A percentile compares a stretch with the other conserved stretches of the same genome.
Evolutionary conservation across 495 filamentous ascomycete genomes (phyloP).

Genomic region (Aspergillus kassunensis): DNA sequence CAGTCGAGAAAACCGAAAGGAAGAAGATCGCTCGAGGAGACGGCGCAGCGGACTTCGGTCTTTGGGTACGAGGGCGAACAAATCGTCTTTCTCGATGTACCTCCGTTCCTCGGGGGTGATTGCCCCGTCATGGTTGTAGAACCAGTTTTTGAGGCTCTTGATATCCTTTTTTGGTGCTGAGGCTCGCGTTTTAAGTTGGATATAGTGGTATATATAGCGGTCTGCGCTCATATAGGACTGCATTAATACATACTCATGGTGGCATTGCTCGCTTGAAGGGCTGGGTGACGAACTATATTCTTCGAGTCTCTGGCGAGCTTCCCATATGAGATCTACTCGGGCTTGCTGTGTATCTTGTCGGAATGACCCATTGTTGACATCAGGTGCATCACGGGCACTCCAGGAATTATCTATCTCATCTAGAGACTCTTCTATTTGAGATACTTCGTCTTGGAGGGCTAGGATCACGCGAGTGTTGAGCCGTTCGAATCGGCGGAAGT

Average conservation of each 20-base stretch:
- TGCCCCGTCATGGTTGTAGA: background rate
- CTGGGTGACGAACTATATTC: background rate
- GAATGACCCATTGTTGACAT: conserved; percentile 2
- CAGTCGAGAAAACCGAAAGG: background rate
- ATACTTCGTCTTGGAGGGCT: background rate
- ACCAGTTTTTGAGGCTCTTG: background rate
- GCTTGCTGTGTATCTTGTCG: background rate
- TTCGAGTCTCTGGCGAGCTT: background rate
- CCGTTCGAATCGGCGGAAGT: background rate
- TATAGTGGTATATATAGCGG: background rate
- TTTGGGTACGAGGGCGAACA: background rate
- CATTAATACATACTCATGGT: too few relatives aligned
- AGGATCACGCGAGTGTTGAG: background rate
- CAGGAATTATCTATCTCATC: background rate
- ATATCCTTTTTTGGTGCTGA: background rate
- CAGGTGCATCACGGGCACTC: background rate
- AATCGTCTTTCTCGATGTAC: background rate
- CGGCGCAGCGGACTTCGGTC: background rate
- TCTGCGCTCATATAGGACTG: too few relatives aligned
- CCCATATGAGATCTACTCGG: background rate
- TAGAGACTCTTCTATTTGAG: background rate
- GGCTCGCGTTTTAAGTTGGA: background rate
- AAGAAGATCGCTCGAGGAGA: background rate
- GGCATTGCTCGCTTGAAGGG: too few relatives aligned
- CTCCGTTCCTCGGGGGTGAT: background rate